These are phyloP conservation scores for Leptodermis oblonga DNA, from an alignment of 257 asterid species.

Conservation along the genomic window DNA sequence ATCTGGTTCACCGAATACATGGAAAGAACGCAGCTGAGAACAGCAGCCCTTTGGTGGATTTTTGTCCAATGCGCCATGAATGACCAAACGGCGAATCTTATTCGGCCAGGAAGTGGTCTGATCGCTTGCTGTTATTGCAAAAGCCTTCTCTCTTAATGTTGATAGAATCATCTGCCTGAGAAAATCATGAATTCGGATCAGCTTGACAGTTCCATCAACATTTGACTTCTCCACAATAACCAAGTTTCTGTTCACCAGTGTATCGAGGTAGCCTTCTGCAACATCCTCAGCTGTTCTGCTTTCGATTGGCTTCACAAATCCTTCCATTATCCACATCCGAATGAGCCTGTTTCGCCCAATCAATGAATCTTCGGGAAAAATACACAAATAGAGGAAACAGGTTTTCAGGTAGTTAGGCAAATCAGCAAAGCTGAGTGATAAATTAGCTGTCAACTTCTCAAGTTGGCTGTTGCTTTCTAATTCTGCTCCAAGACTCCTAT, in stretches of 20 bases:
- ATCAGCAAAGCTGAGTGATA: constrained; percentile 30
- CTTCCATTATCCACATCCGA: constrained; percentile 34
- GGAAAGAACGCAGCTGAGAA: constrained; percentile 26
- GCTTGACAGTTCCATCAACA: constrained; percentile 31
- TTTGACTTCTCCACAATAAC: constrained; percentile 21
- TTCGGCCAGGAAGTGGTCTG: constrained; percentile 18
- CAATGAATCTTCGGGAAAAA: constrained; percentile 31
- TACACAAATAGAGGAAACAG: constrained; percentile 34
- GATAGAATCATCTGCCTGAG: constrained; percentile 28
- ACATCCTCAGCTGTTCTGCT: constrained; percentile 29
- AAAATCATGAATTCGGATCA: constrained; percentile 25
- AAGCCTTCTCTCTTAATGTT: constrained; percentile 26
- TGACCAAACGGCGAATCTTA: constrained; percentile 27
- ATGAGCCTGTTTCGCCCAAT: constrained; percentile 20
- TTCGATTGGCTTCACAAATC: constrained; percentile 26
- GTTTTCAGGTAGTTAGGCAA: constrained; percentile 35
- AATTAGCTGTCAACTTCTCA: constrained; percentile 21
- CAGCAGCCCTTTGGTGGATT: constrained; percentile 7
- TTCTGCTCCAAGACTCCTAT: constrained; percentile 21
- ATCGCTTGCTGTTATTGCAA: constrained; percentile 16
- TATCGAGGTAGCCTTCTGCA: constrained; percentile 38
- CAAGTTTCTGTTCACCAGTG: constrained; percentile 39
- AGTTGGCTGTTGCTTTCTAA: constrained; percentile 20
- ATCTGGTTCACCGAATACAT: constrained; percentile 18
- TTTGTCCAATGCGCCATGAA: constrained; percentile 19